These are phyloP conservation scores for Phalaenopsis aphrodite DNA, from an alignment of 106 monocot species.

Conservation along the genomic window DNA sequence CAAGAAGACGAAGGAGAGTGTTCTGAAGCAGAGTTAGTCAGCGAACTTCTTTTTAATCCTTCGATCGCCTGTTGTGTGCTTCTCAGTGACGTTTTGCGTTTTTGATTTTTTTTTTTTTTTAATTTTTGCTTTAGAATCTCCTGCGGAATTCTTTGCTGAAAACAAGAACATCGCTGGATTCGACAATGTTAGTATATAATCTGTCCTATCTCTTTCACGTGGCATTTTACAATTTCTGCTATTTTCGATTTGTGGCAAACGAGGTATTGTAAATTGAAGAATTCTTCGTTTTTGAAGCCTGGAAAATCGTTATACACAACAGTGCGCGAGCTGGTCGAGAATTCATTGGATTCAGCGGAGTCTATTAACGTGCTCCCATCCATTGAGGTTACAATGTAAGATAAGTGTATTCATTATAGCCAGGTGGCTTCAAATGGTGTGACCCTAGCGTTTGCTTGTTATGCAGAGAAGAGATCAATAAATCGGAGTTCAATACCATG, in stretches of 20 bases:
- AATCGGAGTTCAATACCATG: slow-evolving; percentile 87
- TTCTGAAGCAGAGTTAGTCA: slow-evolving; percentile 71
- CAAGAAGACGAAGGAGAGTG: slow-evolving; percentile 36
- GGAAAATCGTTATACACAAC: slow-evolving; percentile 96
- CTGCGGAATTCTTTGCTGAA: slow-evolving; percentile 98
- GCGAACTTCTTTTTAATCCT: neutral
- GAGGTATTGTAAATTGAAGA: neutral
- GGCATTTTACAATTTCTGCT: neutral
- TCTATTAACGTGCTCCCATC: slow-evolving; percentile 84
- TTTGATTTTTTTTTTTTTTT: neutral
- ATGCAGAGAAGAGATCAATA: slow-evolving; percentile 83
- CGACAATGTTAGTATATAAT: slow-evolving; percentile 58
- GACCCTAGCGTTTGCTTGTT: neutral
- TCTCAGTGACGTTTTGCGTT: neutral
- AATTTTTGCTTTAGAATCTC: slow-evolving; percentile 59
- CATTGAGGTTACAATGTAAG: slow-evolving; percentile 83
- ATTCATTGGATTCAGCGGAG: slow-evolving; percentile 92
- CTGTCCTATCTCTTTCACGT: neutral
- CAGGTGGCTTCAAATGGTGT: neutral
- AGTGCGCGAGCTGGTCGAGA: slow-evolving; percentile 87
- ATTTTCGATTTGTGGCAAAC: neutral
- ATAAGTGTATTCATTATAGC: neutral
- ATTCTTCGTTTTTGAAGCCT: slow-evolving; percentile 37
- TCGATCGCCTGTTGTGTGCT: neutral
- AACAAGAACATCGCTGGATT: slow-evolving; percentile 99